A percentile compares a stretch with the other conserved stretches of the same genome.
phyloP scores from a whole-genome alignment of 148 eudicot species.

The Rhododendron henanense region DNA sequence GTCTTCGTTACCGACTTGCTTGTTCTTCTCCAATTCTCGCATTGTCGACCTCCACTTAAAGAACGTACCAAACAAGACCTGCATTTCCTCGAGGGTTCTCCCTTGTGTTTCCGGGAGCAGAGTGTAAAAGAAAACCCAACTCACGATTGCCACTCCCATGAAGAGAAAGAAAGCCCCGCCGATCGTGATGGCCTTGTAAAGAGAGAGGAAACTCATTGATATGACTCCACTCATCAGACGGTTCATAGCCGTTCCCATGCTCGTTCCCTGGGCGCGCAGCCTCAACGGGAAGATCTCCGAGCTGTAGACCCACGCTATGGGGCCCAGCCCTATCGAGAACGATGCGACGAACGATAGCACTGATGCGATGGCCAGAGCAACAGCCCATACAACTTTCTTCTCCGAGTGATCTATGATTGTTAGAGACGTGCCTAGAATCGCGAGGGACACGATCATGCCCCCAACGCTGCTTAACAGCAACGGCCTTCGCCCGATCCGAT shows the following conservation, averaged over 20 bases:
- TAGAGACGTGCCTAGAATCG: slow-evolving; percentile 11
- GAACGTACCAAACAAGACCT: slow-evolving; percentile 51
- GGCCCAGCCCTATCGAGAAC: background rate
- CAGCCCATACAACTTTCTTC: slow-evolving; percentile 20
- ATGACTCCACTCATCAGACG: slow-evolving; percentile 57
- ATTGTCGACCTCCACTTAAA: slow-evolving; percentile 28
- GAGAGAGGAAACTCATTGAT: slow-evolving; percentile 52
- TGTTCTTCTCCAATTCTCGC: background rate
- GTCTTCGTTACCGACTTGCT: background rate
- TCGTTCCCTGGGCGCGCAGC: slow-evolving; percentile 49
- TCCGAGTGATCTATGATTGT: slow-evolving; percentile 24
- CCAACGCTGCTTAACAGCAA: slow-evolving; percentile 23
- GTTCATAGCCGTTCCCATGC: slow-evolving; percentile 57
- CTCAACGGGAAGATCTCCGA: slow-evolving; percentile 39
- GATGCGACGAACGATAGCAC: slow-evolving; percentile 11
- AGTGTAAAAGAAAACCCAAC: slow-evolving; percentile 53
- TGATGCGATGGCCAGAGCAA: slow-evolving; percentile 17
- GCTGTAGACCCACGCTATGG: slow-evolving; percentile 35
- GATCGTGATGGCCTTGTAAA: slow-evolving; percentile 36
- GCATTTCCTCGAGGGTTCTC: slow-evolving; percentile 61
- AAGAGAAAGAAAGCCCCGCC: slow-evolving; percentile 69
- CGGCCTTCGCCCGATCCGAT: slow-evolving; percentile 30
- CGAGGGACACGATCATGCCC: slow-evolving; percentile 23
- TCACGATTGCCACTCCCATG: slow-evolving; percentile 39
- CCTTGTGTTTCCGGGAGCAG: slow-evolving; percentile 72